Conservation (phyloP, 768 basidiomycete genomes). For the Mrakia gelida region DNA sequence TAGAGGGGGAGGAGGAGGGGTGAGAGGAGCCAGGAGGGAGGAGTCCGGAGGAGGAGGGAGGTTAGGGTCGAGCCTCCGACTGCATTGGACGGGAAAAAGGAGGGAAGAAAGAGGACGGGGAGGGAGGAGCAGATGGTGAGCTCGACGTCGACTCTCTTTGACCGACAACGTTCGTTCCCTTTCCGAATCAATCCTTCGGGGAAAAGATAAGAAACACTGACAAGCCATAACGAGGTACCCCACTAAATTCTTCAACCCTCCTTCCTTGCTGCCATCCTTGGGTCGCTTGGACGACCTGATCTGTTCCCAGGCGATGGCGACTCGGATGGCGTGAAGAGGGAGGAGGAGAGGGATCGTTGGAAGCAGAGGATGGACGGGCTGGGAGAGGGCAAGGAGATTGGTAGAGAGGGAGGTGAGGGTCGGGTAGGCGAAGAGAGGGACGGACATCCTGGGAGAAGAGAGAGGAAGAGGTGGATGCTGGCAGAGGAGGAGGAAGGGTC, state of each 20-base stretch:
- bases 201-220: not conserved
- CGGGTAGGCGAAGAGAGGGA: not conserved
- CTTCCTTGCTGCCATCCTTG: too few relatives aligned
- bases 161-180: not conserved
- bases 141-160: not conserved
- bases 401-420: not conserved
- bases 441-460: not conserved
- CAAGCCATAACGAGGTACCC: constrained; percentile 5
- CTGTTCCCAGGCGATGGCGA: not conserved
- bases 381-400: not conserved
- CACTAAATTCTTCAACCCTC: not conserved
- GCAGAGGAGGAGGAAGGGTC: not conserved
- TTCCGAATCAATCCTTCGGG: not conserved
- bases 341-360: constrained; percentile 8
- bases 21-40: not conserved
- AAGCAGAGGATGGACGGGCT: constrained; percentile 1
- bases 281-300: not conserved
- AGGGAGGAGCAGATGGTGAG: not conserved
- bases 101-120: not conserved
- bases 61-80: not conserved
- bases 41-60: constrained; percentile 5
- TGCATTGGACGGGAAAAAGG: not conserved
- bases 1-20: not conserved
- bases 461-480: not conserved
- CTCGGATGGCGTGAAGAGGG: not conserved